Percentiles rank a stretch among this genome's conserved stretches.
Conservation (phyloP, 1,139 yeast species). For the Yamadazyma aaseri region DNA sequence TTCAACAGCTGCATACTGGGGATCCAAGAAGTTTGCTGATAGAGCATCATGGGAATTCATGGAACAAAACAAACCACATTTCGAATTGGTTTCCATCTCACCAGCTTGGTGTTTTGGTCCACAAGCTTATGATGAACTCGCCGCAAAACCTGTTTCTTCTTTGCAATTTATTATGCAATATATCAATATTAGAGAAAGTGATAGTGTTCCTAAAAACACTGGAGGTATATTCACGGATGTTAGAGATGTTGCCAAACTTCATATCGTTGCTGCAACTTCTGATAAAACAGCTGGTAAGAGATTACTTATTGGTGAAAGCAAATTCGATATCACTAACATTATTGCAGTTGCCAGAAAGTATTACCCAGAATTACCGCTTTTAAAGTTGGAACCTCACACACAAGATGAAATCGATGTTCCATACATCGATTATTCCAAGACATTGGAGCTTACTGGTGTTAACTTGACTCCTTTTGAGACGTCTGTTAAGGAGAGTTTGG, state of each 20-base stretch:
- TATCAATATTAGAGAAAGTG: too few relatives aligned
- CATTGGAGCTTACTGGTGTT: conserved; percentile 28
- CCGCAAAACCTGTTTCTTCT: conserved; percentile 6
- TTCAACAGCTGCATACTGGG: conserved; percentile 27
- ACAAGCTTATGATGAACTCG: conserved; percentile 27
- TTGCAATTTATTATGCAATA: too few relatives aligned
- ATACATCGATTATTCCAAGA: conserved; percentile 24
- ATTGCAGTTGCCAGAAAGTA: conserved; percentile 25
- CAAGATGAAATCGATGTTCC: conserved; percentile 4
- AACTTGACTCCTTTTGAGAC: conserved; percentile 29
- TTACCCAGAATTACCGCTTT: conserved; percentile 20
- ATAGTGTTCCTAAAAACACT: too few relatives aligned
- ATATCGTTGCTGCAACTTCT: conserved; percentile 27
- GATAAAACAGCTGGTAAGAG: conserved; percentile 22
- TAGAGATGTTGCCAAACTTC: conserved; percentile 36
- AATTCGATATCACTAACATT: conserved; percentile 25
- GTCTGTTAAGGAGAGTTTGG: conserved; percentile 25
- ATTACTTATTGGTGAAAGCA: conserved; percentile 21
- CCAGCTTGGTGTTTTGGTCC: conserved; percentile 51
- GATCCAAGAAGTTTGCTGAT: conserved; percentile 36
- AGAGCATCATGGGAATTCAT: conserved; percentile 32
- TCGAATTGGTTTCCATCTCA: conserved; percentile 40
- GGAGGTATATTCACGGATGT: conserved; percentile 37
- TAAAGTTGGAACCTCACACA: conserved; percentile 1
- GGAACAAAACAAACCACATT: conserved; percentile 30